Percentiles rank a stretch among this genome's conserved stretches.
Conservation (phyloP, 169 alveolate species). For the Plasmodium adleri region DNA sequence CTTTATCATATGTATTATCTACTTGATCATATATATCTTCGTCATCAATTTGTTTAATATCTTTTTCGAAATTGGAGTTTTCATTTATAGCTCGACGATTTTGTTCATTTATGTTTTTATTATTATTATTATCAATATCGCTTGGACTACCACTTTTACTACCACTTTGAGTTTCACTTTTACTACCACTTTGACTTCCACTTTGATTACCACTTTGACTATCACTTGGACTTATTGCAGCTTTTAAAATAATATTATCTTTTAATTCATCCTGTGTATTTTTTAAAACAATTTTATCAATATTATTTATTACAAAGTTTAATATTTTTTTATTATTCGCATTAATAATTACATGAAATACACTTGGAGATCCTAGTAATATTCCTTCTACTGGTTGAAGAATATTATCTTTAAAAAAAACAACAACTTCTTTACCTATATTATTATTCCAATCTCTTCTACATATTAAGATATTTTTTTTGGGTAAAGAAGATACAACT, state of each 20-base stretch:
- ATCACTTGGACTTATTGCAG: constrained; percentile 10
- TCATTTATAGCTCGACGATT: background rate
- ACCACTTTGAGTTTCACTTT: background rate
- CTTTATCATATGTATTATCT: background rate
- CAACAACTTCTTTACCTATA: constrained; percentile 78
- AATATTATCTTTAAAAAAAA: constrained; percentile 77
- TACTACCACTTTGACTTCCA: background rate
- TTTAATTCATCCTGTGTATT: constrained; percentile 16
- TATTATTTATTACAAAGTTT: constrained; percentile 9
- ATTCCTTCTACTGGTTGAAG: constrained; percentile 72
- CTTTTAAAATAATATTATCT: constrained; percentile 19
- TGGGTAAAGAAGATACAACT: constrained; percentile 22
- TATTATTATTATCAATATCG: too few species aligned
- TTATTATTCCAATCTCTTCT: constrained; percentile 84
- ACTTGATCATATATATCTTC: background rate
- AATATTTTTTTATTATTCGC: constrained; percentile 57
- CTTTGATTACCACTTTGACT: too few species aligned
- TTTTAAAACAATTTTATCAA: constrained; percentile 38
- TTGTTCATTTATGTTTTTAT: background rate
- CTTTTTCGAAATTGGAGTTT: background rate
- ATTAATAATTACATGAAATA: constrained; percentile 74
- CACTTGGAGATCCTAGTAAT: constrained; percentile 81
- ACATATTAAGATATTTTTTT: constrained; percentile 70
- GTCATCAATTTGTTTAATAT: background rate
- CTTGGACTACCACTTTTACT: background rate